Evolutionary conservation across 2,329 filamentous ascomycete genomes (phyloP).

Genomic region (Aspergillus candidus): DNA sequence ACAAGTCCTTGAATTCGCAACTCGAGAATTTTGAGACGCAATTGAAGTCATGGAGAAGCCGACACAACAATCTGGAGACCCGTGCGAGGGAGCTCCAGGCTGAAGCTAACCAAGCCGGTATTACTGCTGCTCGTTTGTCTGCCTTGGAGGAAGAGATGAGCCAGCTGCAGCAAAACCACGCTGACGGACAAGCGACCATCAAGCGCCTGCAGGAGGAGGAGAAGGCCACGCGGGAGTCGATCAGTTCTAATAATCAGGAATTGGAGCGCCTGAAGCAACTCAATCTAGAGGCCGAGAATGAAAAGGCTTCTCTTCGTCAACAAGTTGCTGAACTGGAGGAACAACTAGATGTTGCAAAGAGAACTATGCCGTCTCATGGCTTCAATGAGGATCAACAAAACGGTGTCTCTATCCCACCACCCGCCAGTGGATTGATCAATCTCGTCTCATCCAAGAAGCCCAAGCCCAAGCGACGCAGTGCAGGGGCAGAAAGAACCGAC

Average conservation of each 20-base stretch:
- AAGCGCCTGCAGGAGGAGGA: slow-evolving; percentile 95
- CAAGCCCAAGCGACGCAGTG: slow-evolving; percentile 73
- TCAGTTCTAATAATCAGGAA: slow-evolving; percentile 72
- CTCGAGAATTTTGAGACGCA: slow-evolving; percentile 95
- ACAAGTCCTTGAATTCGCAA: slow-evolving; percentile 80
- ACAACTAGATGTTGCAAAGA: slow-evolving; percentile 80
- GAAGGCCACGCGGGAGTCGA: slow-evolving; percentile 72
- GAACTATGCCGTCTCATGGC: slow-evolving; percentile 65
- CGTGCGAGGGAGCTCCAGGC: slow-evolving; percentile 90
- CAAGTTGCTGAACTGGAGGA: slow-evolving; percentile 88
- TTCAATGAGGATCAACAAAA: slow-evolving; percentile 56
- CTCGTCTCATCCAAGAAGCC: slow-evolving; percentile 95
- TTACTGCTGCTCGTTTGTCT: slow-evolving; percentile 80
- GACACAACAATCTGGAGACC: slow-evolving; percentile 82
- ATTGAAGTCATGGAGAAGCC: slow-evolving; percentile 90
- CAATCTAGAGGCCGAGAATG: slow-evolving; percentile 70
- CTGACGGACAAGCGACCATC: slow-evolving; percentile 83
- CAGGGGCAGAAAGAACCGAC: slow-evolving; percentile 76
- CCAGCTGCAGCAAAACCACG: slow-evolving; percentile 79
- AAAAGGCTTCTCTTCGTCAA: slow-evolving; percentile 78
- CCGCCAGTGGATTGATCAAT: slow-evolving; percentile 80
- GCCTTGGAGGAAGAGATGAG: slow-evolving; percentile 95
- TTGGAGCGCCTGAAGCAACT: slow-evolving; percentile 71
- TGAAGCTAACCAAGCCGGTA: slow-evolving; percentile 96
- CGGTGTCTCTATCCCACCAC: slow-evolving; percentile 51